These are phyloP conservation scores for Sporothrix inflata DNA, from an alignment of 2,329 filamentous ascomycete species.

Conservation along the genomic window DNA sequence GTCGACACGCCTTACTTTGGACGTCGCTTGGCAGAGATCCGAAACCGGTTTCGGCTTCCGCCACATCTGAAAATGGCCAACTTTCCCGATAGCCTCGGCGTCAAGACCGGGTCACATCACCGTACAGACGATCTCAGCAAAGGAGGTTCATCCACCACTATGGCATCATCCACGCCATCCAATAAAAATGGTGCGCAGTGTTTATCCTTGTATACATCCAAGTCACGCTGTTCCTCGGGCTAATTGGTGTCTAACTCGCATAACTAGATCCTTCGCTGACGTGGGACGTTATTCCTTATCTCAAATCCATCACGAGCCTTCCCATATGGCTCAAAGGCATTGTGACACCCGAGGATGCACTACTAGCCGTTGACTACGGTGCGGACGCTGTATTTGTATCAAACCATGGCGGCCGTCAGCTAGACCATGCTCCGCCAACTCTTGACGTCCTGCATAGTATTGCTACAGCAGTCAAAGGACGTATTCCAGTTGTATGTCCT, in stretches of 20 bases:
- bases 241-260: too few species aligned
- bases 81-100: conserved; percentile 2
- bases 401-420: conserved; percentile 7
- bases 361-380: neutral
- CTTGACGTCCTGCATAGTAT: neutral
- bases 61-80: conserved; percentile 11
- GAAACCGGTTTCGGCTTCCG: neutral
- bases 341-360: neutral
- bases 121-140: conserved; percentile 1
- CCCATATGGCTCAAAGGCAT: conserved; percentile 16
- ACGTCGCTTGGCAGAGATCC: neutral
- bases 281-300: neutral
- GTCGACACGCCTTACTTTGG: conserved; percentile 18
- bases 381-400: conserved; percentile 7
- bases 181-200: neutral
- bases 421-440: neutral
- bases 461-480: neutral
- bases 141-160: neutral
- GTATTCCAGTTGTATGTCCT: neutral
- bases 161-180: neutral
- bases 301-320: neutral
- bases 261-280: neutral
- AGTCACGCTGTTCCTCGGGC: too few species aligned
- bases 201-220: too few species aligned
- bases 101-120: conserved; percentile 5